Conservation (phyloP, 108 stramenopile species). For the Conticribra weissflogii region DNA sequence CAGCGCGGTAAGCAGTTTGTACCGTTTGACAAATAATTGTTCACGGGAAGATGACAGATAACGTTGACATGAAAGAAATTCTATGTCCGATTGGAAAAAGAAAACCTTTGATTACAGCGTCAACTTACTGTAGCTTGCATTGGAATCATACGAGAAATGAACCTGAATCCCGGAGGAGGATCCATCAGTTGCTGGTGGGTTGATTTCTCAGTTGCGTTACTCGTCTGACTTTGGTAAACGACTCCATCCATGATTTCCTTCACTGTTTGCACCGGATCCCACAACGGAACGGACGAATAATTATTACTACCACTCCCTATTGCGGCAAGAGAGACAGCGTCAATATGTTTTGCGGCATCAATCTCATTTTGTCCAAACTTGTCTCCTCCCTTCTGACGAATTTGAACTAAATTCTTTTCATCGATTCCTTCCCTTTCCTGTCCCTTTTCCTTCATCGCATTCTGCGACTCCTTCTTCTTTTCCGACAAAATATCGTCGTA, state of each 20-base stretch:
- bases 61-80: too few relatives aligned
- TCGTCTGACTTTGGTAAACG: background rate
- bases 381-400: constrained; percentile 1
- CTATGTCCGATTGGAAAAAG: background rate
- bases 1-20: background rate
- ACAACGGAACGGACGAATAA: constrained; percentile 20
- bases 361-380: background rate
- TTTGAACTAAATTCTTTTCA: constrained; percentile 4
- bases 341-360: constrained; percentile 4
- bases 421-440: constrained; percentile 9
- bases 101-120: background rate
- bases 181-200: background rate
- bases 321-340: background rate
- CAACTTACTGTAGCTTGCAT: constrained; percentile 69
- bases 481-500: constrained; percentile 40
- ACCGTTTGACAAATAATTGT: too few relatives aligned
- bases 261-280: constrained; percentile 78
- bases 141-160: constrained; percentile 83
- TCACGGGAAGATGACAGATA: too few relatives aligned
- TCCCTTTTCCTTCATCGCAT: constrained; percentile 5
- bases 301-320: background rate
- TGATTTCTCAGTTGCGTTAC: constrained; percentile 20
- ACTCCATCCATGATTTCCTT: constrained; percentile 53
- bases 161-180: constrained; percentile 59
- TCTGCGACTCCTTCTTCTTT: constrained; percentile 15